These are phyloP conservation scores for Collybiopsis luxurians DNA, from an alignment of 768 basidiomycete genomes.

Conservation along the genomic window DNA sequence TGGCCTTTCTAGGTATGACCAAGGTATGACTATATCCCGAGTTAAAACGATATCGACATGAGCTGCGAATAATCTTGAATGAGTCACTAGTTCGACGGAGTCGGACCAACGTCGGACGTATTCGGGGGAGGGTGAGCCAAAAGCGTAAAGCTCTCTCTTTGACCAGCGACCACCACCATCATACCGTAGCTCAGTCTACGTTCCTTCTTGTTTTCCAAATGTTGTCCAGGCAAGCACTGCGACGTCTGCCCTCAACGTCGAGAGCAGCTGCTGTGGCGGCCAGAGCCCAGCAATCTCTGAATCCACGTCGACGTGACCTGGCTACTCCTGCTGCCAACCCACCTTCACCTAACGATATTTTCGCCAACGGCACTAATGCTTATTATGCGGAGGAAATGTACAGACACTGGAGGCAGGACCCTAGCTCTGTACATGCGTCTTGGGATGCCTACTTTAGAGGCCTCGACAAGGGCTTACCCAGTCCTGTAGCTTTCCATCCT, in stretches of 20 bases:
- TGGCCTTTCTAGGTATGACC: no score
- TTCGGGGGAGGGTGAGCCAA: background rate
- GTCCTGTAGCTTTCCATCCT: conserved; percentile 78
- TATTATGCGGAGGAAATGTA: conserved; percentile 99
- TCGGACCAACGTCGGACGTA: background rate
- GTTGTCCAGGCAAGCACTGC: conserved; percentile 11
- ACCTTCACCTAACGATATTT: conserved; percentile 78
- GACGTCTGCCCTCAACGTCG: conserved; percentile 5
- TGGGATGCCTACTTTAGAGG: conserved; percentile 96
- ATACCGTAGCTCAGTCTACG: conserved; percentile 7
- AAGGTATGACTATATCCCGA: no score
- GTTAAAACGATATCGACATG: no score
- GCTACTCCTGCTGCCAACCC: conserved; percentile 42
- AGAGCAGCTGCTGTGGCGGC: background rate
- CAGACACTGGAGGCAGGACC: conserved; percentile 86
- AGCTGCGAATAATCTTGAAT: no score
- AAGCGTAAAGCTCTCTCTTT: background rate
- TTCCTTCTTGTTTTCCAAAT: background rate
- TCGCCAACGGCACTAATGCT: conserved; percentile 92
- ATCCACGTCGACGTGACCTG: conserved; percentile 27
- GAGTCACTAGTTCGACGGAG: no score
- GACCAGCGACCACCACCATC: conserved; percentile 9
- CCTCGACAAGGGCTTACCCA: conserved; percentile 82
- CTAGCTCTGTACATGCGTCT: conserved; percentile 86
- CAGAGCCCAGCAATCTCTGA: conserved; percentile 6